Percentiles rank a stretch among this genome's conserved stretches.
Conservation (phyloP, 208 protist genomes). For the Paratrypanosoma confusum region DNA sequence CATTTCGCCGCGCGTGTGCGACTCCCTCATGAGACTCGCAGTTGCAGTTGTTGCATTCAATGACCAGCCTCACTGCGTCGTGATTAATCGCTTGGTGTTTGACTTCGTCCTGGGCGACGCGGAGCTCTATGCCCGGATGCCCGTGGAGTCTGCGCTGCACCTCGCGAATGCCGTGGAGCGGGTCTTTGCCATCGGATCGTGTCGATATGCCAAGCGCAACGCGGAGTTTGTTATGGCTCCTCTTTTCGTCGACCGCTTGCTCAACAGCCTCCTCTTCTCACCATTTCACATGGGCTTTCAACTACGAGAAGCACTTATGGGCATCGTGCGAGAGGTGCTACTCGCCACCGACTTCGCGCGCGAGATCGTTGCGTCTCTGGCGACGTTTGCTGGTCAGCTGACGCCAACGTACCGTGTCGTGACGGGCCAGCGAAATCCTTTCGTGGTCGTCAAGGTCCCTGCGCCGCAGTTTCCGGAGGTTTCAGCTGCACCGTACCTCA, state of each 20-base stretch:
- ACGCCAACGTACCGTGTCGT: slow-evolving; percentile 29
- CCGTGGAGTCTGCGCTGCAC: slow-evolving; percentile 26
- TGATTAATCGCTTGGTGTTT: slow-evolving; percentile 76
- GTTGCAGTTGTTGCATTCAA: slow-evolving; percentile 29
- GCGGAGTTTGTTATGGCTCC: slow-evolving; percentile 37
- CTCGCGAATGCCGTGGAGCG: slow-evolving; percentile 29
- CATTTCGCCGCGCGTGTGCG: slow-evolving; percentile 34
- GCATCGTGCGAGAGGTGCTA: slow-evolving; percentile 58
- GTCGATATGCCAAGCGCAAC: slow-evolving; percentile 59
- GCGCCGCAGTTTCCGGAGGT: slow-evolving; percentile 20
- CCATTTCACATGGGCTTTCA: slow-evolving; percentile 18
- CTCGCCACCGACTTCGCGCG: slow-evolving; percentile 55
- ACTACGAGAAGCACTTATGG: slow-evolving; percentile 28
- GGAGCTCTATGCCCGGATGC: slow-evolving; percentile 38
- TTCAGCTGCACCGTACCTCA: slow-evolving; percentile 12
- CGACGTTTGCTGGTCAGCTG: slow-evolving; percentile 40
- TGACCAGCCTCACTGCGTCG: slow-evolving; percentile 43
- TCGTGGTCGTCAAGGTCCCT: slow-evolving; percentile 27
- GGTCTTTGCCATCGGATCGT: slow-evolving; percentile 41
- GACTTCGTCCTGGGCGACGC: slow-evolving; percentile 52
- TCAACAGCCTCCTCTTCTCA: slow-evolving; percentile 43
- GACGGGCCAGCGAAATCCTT: too few species aligned
- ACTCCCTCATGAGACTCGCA: slow-evolving; percentile 43
- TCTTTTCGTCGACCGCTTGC: slow-evolving; percentile 57
- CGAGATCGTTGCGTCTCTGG: slow-evolving; percentile 37